Base-by-base conservation (phyloP, 805 yeast species). In the Candida germanica region DNA sequence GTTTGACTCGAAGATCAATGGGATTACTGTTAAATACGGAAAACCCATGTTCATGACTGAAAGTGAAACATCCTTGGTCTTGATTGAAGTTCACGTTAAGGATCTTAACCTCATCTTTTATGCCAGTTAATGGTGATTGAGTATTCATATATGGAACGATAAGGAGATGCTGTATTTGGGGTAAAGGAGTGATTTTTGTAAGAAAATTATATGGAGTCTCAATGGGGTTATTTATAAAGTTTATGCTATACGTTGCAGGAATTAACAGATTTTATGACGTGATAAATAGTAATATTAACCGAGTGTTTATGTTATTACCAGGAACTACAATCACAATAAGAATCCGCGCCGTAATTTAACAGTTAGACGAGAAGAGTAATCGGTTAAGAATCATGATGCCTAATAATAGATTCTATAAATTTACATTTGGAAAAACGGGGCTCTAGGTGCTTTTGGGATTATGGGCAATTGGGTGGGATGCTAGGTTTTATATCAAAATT, bases 11-110 rank as follows among this genome's bases (percentile, higher is more conserved):
- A 41, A 78, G 59, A 41, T 83, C 93, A 65, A 89, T 71, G 3
- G 98, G 98, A 53, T 87, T 89, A 3, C 95, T 75, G 53, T 83
- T 85, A 67, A 79, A 91, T 9, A 91, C 95, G 36, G 79, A 64
- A 56, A 91, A 88, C 12, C 98, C 97, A 29, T 67, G 59, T 41
- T 85, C 88, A 43, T 79, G 82, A 35, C 93, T 85, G 17, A 86
- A 69, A 13, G 95, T 86, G 62, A 91, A 88, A 57, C 97, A 91
- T 24, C 87, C 82, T 50, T 80, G 84, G 61, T 89, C 96, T 59
- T 87, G 95, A 60, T 91, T 91, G 69, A 87, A 89, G 17, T 79
- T 64, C 7, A 83, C 79, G 42, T 77, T 71, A 14, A 81, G 64
- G 18, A 54, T 47, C 3, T 43, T 35, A 7, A 48, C 48, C 16